A percentile compares a stretch with the other conserved stretches of the same genome.
These are phyloP conservation scores for Chaetoceros tenuissimus DNA, from an alignment of 108 stramenopile species.

Conservation along the genomic window DNA sequence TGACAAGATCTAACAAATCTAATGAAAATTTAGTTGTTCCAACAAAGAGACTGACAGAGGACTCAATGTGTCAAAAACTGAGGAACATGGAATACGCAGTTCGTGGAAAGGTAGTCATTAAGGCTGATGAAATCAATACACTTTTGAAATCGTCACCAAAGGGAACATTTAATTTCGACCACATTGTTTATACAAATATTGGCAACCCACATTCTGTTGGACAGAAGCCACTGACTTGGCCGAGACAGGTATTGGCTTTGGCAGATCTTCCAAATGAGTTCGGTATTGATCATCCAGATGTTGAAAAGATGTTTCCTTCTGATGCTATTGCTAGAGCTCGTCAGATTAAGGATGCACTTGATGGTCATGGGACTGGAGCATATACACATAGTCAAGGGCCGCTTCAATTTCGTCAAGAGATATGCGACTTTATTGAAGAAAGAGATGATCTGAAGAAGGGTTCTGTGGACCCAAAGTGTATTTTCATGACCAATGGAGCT, in stretches of 20 bases:
- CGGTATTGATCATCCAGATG: constrained; percentile 64
- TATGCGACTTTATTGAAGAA: constrained; percentile 74
- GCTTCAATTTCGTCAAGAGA: constrained; percentile 53
- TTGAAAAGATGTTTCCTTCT: constrained; percentile 39
- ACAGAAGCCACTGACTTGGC: constrained; percentile 84
- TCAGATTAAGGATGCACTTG: constrained; percentile 39
- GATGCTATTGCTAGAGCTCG: constrained; percentile 61
- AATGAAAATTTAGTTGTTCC: no score
- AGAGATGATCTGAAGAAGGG: constrained; percentile 48
- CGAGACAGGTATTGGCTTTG: constrained; percentile 83
- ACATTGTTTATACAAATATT: constrained; percentile 89
- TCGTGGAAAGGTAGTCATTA: constrained; percentile 61
- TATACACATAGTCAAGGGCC: constrained; percentile 83
- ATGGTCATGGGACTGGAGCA: constrained; percentile 62
- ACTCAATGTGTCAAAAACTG: constrained; percentile 4
- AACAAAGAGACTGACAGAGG: not conserved
- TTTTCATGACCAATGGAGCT: constrained; percentile 94
- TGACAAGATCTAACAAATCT: no score
- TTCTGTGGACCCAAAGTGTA: constrained; percentile 67
- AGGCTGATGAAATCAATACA: constrained; percentile 54
- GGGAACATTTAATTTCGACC: constrained; percentile 34
- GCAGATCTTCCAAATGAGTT: constrained; percentile 50
- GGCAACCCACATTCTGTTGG: constrained; percentile 93
- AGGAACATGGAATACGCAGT: constrained; percentile 65
- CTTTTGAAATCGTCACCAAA: constrained; percentile 7